Evolutionary conservation across 495 filamentous ascomycete species (phyloP).

Genomic region (Cetradonia linearis): DNA sequence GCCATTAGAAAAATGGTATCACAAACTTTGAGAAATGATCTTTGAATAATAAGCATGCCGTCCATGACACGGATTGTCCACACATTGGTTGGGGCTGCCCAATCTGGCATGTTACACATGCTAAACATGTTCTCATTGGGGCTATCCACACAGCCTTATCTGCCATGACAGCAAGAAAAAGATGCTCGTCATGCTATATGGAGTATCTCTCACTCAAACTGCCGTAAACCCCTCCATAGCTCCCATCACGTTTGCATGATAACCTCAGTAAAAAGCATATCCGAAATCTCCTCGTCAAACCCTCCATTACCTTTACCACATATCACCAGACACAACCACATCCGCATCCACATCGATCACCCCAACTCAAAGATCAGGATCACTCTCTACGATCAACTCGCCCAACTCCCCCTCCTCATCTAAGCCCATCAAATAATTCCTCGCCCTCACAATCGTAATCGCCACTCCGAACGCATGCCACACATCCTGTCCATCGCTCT

Average conservation of each 20-base stretch:
- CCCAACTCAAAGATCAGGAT: conserved; percentile 19
- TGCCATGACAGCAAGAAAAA: neutral
- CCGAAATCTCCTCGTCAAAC: neutral
- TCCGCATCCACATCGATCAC: neutral
- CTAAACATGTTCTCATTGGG: too few species aligned
- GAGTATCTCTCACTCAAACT: conserved; percentile 3
- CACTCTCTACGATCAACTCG: conserved; percentile 13
- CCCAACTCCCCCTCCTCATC: conserved; percentile 18
- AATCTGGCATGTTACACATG: neutral
- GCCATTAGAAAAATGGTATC: neutral
- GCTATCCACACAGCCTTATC: neutral
- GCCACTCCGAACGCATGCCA: conserved; percentile 41
- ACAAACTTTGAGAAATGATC: neutral
- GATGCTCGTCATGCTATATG: neutral
- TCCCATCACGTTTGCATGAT: neutral
- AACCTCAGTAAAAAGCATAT: neutral
- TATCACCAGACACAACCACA: neutral
- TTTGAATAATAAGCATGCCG: neutral
- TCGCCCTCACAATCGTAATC: conserved; percentile 33
- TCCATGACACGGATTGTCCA: neutral
- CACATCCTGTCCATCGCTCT: conserved; percentile 33
- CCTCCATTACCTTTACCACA: neutral
- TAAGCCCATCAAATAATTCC: conserved; percentile 32
- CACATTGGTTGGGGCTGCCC: neutral
- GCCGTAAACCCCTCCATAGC: neutral